Base-by-base conservation (phyloP, 495 filamentous ascomycete genomes). In the Talaromyces liani region DNA sequence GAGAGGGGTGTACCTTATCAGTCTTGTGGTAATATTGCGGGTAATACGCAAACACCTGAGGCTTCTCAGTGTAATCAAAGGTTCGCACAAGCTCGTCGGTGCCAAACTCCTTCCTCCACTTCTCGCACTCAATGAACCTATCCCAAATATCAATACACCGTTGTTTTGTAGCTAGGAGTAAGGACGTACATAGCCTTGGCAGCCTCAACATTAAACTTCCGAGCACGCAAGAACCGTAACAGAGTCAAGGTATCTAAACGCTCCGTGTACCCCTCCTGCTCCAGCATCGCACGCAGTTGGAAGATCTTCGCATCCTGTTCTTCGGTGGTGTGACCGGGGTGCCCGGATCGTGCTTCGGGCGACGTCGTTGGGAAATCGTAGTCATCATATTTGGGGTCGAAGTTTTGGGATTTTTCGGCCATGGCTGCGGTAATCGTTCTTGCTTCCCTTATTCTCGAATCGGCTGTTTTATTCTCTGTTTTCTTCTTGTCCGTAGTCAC, bases 21-120 rank as follows among this genome's bases (percentile, higher is more conserved):
- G 91, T 98, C 80, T 96, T 97, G 84, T 98, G 94, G 75, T 98
- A 98, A 81, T 94, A 98, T 80, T 98, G 94, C 3, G 93, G 92
- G 75, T 98, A 98, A 81, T 89, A 97, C 73, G 93, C 78, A 79
- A 92, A 94, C 54, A 98, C 84, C 70, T 92, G 70, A 57, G 83
- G 76, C 83, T 96, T 96, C 84, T 97, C 95, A 27, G 78, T 81
- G 75, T 97, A 97, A 45, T 93, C 86, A 80, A 96, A 98, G 60
- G 79, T 88, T 54, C 81, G 81, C 61, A 91, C 83, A 18, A 93
- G 84, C 47, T 95, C 82, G 75, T 97, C 92, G n/a, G 96, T 91
- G 59, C 87, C 85, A 70, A 87, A 93, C 47, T 92, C 85, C 75
- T 89, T 85, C 67, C 94, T 83, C 94, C 94, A 98, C 76, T 89